Conservation (phyloP, 352 stramenopile species). For the Phytophthora fragariae region DNA sequence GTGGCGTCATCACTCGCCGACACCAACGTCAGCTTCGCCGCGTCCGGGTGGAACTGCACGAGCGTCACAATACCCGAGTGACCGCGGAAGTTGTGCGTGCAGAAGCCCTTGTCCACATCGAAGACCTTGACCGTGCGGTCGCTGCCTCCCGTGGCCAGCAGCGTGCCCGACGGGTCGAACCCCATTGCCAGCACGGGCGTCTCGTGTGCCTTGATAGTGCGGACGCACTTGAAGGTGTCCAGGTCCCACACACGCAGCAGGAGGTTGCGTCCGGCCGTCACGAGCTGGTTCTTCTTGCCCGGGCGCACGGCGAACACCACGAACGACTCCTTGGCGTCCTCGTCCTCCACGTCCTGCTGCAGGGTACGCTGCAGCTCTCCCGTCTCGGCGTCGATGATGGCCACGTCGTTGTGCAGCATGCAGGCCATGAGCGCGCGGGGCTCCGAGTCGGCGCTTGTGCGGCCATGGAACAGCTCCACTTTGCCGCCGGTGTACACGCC, state of each 20-base stretch:
- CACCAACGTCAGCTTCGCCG: conserved; percentile 70
- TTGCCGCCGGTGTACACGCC: conserved; percentile 89
- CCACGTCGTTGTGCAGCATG: conserved; percentile 87
- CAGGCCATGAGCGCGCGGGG: conserved; percentile 60
- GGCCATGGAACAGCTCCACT: conserved; percentile 64
- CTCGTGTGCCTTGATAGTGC: conserved; percentile 81
- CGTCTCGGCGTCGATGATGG: conserved; percentile 74
- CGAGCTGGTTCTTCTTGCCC: conserved; percentile 76
- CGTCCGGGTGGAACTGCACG: conserved; percentile 86
- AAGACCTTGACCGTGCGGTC: conserved; percentile 97
- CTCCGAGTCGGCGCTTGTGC: conserved; percentile 23
- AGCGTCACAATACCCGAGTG: conserved; percentile 90
- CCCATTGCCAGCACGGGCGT: conserved; percentile 87
- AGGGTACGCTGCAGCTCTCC: conserved; percentile 78
- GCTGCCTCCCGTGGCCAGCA: conserved; percentile 96
- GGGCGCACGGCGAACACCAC: conserved; percentile 82
- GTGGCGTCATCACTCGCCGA: conserved; percentile 81
- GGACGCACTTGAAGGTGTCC: conserved; percentile 78
- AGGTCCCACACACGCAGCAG: conserved; percentile 88
- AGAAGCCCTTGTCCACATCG: conserved; percentile 93
- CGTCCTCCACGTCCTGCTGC: conserved; percentile 77
- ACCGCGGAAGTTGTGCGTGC: conserved; percentile 94
- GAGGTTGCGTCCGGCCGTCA: conserved; percentile 87
- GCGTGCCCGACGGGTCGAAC: conserved; percentile 90
- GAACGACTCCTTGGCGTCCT: conserved; percentile 87